phyloP scores from a whole-genome alignment of 768 basidiomycete genomes.

The Paxillus rubicundulus region DNA sequence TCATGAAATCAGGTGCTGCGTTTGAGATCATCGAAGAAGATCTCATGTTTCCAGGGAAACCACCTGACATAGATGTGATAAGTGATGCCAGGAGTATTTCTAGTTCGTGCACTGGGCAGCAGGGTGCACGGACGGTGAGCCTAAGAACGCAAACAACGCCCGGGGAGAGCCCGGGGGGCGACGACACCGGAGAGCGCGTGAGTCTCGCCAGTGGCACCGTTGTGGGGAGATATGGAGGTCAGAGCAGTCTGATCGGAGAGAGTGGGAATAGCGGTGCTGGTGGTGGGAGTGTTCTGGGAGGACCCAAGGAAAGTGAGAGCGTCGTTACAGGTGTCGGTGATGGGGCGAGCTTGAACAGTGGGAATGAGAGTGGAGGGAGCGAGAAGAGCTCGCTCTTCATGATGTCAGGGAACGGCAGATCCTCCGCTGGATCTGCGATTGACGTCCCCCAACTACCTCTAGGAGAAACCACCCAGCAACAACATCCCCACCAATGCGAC shows the following conservation, averaged over 20 bases:
- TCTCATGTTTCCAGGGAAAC: slow-evolving; percentile 64
- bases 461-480: neutral
- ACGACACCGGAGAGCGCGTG: neutral
- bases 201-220: neutral
- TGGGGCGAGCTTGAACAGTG: neutral
- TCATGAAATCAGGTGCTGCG: slow-evolving; percentile 73
- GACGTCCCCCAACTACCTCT: neutral
- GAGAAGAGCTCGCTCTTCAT: neutral
- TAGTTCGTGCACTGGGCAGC: neutral
- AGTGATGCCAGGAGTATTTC: neutral
- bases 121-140: neutral
- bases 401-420: neutral
- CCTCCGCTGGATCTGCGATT: neutral
- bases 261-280: neutral
- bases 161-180: neutral
- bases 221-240: neutral
- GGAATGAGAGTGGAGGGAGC: neutral
- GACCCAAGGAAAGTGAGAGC: neutral
- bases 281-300: too few species aligned
- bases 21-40: slow-evolving; percentile 80
- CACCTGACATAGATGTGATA: neutral
- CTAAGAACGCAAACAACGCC: neutral
- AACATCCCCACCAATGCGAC: neutral
- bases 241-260: neutral
- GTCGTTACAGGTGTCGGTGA: neutral